Evolutionary conservation across 139 green algal species (phyloP), one percentile per base, ranked within the genome.

Genomic region (Yamagishiella unicocca): DNA sequence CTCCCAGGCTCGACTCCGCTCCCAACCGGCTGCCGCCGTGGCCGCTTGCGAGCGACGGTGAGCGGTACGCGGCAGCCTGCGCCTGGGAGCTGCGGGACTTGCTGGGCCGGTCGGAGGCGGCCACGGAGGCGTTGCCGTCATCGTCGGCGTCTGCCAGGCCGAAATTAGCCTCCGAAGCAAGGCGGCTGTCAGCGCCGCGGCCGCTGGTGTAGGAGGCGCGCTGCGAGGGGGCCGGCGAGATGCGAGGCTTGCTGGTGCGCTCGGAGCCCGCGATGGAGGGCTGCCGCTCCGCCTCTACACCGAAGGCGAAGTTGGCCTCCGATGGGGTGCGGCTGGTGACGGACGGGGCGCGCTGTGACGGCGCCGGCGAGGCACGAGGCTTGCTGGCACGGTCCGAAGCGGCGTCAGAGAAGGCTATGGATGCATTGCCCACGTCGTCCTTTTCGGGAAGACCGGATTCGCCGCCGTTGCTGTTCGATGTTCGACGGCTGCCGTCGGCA

Each of bases 101-200:
- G 35, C 37, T 45, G 17, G 66, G 45, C 17, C 54, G 17, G 10
- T 21, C 70, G 4, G 70, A 78, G 24, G 10, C 38, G 25, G 40
- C 50, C 12, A 61, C 14, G 50, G 50, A 61, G 50, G 50, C 50
- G 14, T 61, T 17, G 50, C 50, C 66, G 66, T 74, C 66, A 2
- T 74, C 66, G 14, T 74, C 66, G 1, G 66, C 66, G 33, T 45
- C 66, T 21, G 29, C 62, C 9, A 74, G 25, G 66, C 31, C 66
- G 25, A 74, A 74, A 35, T 74, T 74, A 19, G 70, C 42, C 42
- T 78, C 70, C 38, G 70, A 78, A 1, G 70, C 70, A 1, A 78
- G 70, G 70, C 70, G 70, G 70, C 38, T 78, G 42, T 43, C 66
- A 42, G 25, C 29, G 12, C 66, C 66, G 25, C 31, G 17, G 66